A percentile compares a stretch with the other conserved stretches of the same genome.
Conservation (phyloP, 345 rosid species). For the Eucalyptus regnans region DNA sequence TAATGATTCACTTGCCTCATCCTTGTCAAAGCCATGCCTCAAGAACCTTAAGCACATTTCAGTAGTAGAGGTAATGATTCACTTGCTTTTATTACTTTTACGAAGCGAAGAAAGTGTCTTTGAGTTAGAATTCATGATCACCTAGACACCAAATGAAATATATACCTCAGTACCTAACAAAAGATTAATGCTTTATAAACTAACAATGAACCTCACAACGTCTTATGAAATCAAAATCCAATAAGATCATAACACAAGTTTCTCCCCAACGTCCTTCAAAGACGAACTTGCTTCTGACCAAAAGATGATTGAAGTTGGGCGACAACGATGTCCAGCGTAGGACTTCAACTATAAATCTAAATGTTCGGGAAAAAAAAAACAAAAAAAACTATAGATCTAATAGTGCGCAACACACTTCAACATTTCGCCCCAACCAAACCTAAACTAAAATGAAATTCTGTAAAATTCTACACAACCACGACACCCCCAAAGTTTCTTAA, state of each 20-base stretch:
- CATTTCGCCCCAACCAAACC: neutral
- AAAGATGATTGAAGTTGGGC: neutral
- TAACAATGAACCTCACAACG: neutral
- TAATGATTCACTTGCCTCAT: neutral
- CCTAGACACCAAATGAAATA: neutral
- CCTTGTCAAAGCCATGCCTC: neutral
- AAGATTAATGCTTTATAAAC: neutral
- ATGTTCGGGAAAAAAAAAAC: accelerated
- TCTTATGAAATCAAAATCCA: neutral
- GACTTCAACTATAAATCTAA: neutral
- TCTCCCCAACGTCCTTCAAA: neutral
- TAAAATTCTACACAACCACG: neutral
- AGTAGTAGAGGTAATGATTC: neutral
- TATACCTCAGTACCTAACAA: neutral
- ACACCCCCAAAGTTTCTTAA: neutral
- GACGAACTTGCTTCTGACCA: neutral
- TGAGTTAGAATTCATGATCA: neutral
- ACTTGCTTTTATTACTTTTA: neutral
- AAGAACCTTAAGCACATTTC: neutral
- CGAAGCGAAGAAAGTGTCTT: neutral
- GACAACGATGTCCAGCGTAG: neutral
- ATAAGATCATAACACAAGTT: neutral
- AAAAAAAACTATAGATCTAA: neutral
- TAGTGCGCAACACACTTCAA: neutral
- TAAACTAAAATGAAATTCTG: neutral